Conservation (phyloP, 306 rosid species). For the Carpinus viminea region DNA sequence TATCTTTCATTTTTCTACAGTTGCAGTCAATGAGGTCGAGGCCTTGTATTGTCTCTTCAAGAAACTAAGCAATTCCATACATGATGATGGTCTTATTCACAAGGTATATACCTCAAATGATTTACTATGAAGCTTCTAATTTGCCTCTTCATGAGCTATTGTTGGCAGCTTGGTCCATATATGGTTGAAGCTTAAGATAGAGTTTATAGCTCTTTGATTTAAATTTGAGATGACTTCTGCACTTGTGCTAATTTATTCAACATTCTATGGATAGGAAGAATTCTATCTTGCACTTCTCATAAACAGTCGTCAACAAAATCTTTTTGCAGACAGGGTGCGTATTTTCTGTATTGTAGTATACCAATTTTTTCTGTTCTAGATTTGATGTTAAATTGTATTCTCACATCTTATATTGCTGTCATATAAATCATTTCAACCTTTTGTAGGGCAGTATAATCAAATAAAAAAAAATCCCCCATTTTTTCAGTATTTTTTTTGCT, state of each 20-base stretch:
- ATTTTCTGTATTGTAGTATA: not conserved
- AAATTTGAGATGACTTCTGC: not conserved
- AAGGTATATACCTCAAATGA: conserved; percentile 49
- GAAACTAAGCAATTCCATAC: conserved; percentile 58
- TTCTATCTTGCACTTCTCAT: conserved; percentile 62
- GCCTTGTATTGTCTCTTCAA: conserved; percentile 61
- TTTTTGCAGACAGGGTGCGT: conserved; percentile 69
- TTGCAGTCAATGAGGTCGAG: conserved; percentile 78
- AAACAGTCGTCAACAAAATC: conserved; percentile 47
- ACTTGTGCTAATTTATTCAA: conserved; percentile 21
- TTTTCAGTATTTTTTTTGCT: not conserved
- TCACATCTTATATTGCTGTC: not conserved
- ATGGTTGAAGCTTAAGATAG: not conserved
- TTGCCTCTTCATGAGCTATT: conserved; percentile 13
- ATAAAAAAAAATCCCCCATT: not conserved
- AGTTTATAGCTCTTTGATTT: not conserved
- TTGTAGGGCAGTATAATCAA: not conserved
- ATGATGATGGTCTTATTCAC: conserved; percentile 61
- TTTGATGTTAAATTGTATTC: not conserved
- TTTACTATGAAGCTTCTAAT: not conserved
- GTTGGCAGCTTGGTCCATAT: not conserved
- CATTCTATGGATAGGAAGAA: conserved; percentile 54
- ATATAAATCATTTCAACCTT: not conserved
- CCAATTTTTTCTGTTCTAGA: not conserved
- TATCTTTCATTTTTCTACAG: conserved; percentile 38